Conservation (phyloP, 345 rosid species). For the Physaria fendleri region DNA sequence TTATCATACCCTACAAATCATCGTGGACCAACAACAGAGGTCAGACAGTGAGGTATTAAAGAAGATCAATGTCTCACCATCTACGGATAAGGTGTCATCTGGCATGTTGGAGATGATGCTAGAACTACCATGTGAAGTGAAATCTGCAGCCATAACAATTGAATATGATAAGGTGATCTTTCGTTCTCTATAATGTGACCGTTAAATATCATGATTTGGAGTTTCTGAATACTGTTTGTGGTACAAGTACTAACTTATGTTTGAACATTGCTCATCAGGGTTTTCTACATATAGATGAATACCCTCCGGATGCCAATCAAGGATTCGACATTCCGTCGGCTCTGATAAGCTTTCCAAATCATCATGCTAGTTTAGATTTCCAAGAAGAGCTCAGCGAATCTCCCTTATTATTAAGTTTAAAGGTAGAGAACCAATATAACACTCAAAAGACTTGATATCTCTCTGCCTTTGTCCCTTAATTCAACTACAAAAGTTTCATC, state of each 20-base stretch:
- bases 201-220: not conserved
- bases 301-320: conserved; percentile 98
- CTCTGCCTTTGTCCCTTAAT: not conserved
- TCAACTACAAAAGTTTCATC: not conserved
- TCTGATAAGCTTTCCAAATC: conserved; percentile 61
- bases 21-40: conserved; percentile 60
- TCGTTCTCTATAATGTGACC: conserved; percentile 1
- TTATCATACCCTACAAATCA: conserved; percentile 61
- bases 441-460: not conserved
- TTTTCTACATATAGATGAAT: conserved; percentile 87
- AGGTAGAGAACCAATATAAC: conserved; percentile 35
- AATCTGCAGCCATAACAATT: conserved; percentile 67
- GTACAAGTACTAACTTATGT: conserved; percentile 25
- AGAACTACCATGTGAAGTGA: conserved; percentile 66
- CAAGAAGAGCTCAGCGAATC: conserved; percentile 31
- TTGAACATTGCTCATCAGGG: conserved; percentile 44
- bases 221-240: not conserved
- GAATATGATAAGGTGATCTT: conserved; percentile 85
- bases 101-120: conserved; percentile 85
- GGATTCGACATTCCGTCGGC: conserved; percentile 99
- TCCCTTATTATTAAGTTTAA: conserved; percentile 51
- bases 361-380: conserved; percentile 45
- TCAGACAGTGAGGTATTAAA: conserved; percentile 45
- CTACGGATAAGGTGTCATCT: conserved; percentile 84
- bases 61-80: conserved; percentile 73